Base-by-base conservation (phyloP, 495 filamentous ascomycete genomes). In the Lineolata rhizophorae region DNA sequence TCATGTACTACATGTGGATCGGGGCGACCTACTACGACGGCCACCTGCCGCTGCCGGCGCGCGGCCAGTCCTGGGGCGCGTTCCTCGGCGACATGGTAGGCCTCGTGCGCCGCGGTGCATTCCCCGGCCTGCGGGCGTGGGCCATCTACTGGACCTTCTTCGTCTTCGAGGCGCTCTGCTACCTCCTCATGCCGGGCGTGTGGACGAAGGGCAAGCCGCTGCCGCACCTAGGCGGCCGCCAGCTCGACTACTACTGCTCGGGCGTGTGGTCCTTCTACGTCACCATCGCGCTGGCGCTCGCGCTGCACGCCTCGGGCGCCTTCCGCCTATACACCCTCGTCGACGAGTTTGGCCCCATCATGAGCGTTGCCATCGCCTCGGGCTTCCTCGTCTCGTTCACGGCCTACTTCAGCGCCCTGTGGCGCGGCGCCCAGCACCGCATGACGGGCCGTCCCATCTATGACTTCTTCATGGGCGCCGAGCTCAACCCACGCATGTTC, bases 1-100 rank as follows among this genome's bases (percentile, higher is more conserved):
- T 97, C 39, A 97, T 97, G 87, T 94, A 76, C 60, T 94, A 92
- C 59, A 85, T 97, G 80, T 97, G 85, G 85, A 73, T 91, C 48
- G 87, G 87, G 18, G 78, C 84, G 24, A 80, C 71, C 28, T 85
- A 82, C 53, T 97, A 92, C 50, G 58, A 79, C 53, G 82, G 82
- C 38, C 69, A 76, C 39, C 61, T 90, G 36, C 85, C 85, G 14
- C 52, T 53, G 32, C 77, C 67, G 18, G 54, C 54, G n/a, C 47
- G 61, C 31, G 76, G 62, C 18, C 64, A 94, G 58, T 68, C 55
- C 47, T 60, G 63, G 34, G 34, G 35, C 6, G 67, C 82, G 5
- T 94, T 92, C 43, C 54, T 67, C 29, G 41, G 55, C 34, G 70
- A 83, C 35, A 46, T 93, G 48, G 60, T 46, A 24, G 34, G 69